phyloP scores from a whole-genome alignment of 768 basidiomycete genomes.

The Russula olivacea region DNA sequence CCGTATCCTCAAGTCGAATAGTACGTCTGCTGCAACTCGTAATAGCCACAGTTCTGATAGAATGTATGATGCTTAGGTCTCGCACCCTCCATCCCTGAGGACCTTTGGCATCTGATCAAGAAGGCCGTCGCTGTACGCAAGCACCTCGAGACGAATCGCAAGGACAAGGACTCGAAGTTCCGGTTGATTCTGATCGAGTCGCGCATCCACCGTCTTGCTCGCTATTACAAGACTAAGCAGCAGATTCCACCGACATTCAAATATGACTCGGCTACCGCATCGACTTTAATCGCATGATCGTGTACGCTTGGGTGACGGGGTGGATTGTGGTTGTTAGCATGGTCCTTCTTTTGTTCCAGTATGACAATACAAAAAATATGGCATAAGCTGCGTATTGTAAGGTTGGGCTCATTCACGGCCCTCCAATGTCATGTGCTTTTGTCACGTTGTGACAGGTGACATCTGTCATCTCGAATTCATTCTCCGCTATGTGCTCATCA shows the following conservation, averaged over 20 bases:
- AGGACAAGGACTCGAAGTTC: constrained; percentile 97
- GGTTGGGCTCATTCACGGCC: too few relatives aligned
- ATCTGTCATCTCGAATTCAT: too few relatives aligned
- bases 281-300: constrained; percentile 75
- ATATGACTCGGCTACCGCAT: constrained; percentile 94
- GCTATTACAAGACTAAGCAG: constrained; percentile 99
- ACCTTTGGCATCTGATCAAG: constrained; percentile 99
- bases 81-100: constrained; percentile 96
- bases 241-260: constrained; percentile 98
- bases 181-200: constrained; percentile 99
- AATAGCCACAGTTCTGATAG: constrained; percentile 4
- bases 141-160: constrained; percentile 96
- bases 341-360: constrained; percentile 16
- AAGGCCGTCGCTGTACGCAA: constrained; percentile 99
- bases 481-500: too few relatives aligned
- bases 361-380: constrained; percentile 21
- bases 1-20: constrained; percentile 91
- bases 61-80: constrained; percentile 56
- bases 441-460: too few relatives aligned
- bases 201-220: constrained; percentile 93
- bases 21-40: constrained; percentile 42
- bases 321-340: constrained; percentile 4
- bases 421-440: too few relatives aligned
- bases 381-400: not conserved
- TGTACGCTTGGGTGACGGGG: not conserved